These are phyloP conservation scores for Adansonia grandidieri DNA, from an alignment of 441 rosid species.

Conservation along the genomic window DNA sequence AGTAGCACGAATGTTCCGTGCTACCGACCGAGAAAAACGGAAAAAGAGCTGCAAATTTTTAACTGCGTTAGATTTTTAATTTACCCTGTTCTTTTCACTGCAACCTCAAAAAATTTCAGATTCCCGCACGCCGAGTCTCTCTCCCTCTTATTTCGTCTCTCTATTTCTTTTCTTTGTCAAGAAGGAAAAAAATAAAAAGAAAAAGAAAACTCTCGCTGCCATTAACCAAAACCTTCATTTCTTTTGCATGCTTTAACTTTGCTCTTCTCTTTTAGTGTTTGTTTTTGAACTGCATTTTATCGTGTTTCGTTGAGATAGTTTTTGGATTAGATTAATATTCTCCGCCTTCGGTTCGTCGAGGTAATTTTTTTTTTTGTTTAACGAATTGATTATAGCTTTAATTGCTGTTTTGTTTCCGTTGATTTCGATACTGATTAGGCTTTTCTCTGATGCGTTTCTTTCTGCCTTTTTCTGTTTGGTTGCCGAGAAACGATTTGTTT, in stretches of 20 bases:
- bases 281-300: neutral
- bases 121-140: neutral
- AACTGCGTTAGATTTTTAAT: neutral
- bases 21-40: neutral
- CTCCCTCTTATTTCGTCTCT: neutral
- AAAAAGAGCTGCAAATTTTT: neutral
- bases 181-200: neutral
- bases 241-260: neutral
- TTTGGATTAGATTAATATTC: neutral
- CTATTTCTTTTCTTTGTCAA: neutral
- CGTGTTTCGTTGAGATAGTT: neutral
- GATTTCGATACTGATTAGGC: neutral
- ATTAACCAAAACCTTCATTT: neutral
- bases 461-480: neutral
- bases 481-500: constrained; percentile 9
- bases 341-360: neutral
- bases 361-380: neutral
- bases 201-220: neutral
- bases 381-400: neutral
- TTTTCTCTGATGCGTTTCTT: neutral
- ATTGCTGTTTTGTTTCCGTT: constrained; percentile 2
- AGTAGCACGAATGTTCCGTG: neutral
- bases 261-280: neutral
- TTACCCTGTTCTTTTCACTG: too few species aligned
- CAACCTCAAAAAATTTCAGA: neutral